Percentiles rank a stretch among this genome's conserved stretches.
phyloP scores from a whole-genome alignment of 2,329 filamentous ascomycete genomes.

The Hymenoscyphus scutula region DNA sequence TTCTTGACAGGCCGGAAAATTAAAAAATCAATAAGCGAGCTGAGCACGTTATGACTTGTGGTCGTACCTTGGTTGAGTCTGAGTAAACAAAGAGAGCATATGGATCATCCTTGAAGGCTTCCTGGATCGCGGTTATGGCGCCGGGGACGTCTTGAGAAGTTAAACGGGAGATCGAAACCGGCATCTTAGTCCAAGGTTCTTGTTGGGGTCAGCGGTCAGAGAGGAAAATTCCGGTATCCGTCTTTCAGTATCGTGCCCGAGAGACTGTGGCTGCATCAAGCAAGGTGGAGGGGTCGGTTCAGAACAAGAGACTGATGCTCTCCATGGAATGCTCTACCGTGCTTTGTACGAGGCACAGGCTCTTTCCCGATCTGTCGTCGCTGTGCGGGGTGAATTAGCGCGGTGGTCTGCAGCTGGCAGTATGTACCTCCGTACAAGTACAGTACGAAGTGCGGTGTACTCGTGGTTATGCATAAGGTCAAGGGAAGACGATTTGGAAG shows the following conservation, averaged over 20 bases:
- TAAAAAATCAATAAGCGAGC: neutral
- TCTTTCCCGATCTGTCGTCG: neutral
- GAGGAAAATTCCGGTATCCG: too few relatives aligned
- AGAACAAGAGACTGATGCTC: neutral
- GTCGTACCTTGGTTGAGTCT: slow-evolving; percentile 39
- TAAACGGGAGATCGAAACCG: slow-evolving; percentile 55
- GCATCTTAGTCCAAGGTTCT: slow-evolving; percentile 39
- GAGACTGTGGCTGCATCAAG: neutral
- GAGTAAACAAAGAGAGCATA: slow-evolving; percentile 65
- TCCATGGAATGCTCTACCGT: neutral
- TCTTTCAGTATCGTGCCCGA: neutral
- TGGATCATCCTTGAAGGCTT: slow-evolving; percentile 64
- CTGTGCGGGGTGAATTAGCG: neutral
- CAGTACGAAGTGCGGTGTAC: too few relatives aligned
- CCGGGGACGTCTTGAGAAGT: slow-evolving; percentile 59
- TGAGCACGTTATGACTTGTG: neutral
- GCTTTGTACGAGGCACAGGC: neutral
- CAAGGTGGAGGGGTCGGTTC: neutral
- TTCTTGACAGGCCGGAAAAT: slow-evolving; percentile 2
- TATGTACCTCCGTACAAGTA: too few relatives aligned
- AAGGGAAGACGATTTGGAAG: neutral
- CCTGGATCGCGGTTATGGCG: slow-evolving; percentile 63
- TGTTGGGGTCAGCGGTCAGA: neutral
- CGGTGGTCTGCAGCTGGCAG: neutral
- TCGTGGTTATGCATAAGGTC: neutral